A percentile compares a stretch with the other conserved stretches of the same genome.
phyloP scores from a whole-genome alignment of 1,139 yeast species.

The Entelexis paramagnoliae region DNA sequence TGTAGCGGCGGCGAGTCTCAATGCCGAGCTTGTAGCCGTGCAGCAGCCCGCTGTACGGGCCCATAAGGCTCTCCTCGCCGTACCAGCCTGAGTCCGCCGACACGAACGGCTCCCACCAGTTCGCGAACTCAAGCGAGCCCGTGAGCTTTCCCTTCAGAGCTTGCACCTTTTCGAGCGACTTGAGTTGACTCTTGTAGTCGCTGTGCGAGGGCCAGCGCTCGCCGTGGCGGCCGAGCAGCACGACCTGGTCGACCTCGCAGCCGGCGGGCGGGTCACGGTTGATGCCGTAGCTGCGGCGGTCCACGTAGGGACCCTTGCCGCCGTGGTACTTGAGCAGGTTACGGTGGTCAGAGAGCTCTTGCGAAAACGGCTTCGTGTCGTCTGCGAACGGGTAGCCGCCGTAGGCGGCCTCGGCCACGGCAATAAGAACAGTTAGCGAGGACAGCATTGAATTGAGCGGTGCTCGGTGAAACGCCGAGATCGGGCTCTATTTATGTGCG shows the following conservation, averaged over 20 bases:
- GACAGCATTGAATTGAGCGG: neutral
- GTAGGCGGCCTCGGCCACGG: neutral
- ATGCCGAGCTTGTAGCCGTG: conserved; percentile 30
- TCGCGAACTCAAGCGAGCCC: conserved; percentile 34
- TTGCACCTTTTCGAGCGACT: conserved; percentile 25
- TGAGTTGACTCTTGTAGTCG: conserved; percentile 21
- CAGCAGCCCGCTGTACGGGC: conserved; percentile 33
- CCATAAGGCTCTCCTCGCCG: conserved; percentile 29
- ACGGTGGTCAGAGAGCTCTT: conserved; percentile 28
- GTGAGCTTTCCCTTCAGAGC: conserved; percentile 24
- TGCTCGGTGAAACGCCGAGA: neutral
- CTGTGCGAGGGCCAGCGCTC: conserved; percentile 47
- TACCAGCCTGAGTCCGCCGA: conserved; percentile 27
- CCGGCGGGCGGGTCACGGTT: conserved; percentile 39
- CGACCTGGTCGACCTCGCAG: conserved; percentile 55
- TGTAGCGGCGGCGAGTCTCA: conserved; percentile 32
- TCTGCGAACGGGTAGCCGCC: conserved; percentile 17
- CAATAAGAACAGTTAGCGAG: neutral
- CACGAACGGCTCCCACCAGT: conserved; percentile 32
- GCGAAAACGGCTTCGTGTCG: conserved; percentile 27
- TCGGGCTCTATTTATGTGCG: neutral
- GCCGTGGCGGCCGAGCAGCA: conserved; percentile 58
- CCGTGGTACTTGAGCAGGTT: conserved; percentile 33
- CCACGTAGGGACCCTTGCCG: conserved; percentile 39
- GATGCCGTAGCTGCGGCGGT: conserved; percentile 38